Base-by-base conservation (phyloP, 495 filamentous ascomycete species). In the Aspergillus panamensis region DNA sequence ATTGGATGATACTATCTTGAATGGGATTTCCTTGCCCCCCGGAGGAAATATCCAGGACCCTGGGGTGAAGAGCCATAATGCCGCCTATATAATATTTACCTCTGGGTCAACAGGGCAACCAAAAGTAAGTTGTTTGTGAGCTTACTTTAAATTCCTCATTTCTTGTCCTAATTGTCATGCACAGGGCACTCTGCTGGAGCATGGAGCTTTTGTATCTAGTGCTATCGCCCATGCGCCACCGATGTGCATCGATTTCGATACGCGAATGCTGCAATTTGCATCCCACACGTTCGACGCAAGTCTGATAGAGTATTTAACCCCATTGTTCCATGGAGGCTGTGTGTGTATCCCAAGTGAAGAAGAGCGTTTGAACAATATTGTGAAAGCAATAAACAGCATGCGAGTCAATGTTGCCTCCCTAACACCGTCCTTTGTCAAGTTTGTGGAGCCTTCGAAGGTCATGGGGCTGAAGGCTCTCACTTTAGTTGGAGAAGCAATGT, bases 401-500 rank as follows among this genome's bases (percentile, higher is more conserved):
- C 56, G 63, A 8, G 77, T 77, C 25, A 77, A 72, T 29, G 73
- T 71, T 62, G 75, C 75, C 5, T 66, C 58, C 52, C 64, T 84
- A 14, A 85, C 83, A 7, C 82, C 83, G 29, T 82, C 82, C 5
- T 77, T 84, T 31, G 73, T 77, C 39, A 70, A 73, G 20, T 79
- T 77, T 30, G 62, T 80, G 21, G 64, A 73, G 17, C 76, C 78
- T 19, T 69, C 72, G 6, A 70, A 64, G 4, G 72, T 84, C 17
- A 78, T 80, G 0, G 65, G 64, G 7, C 62, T 86, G 19, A 66
- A 74, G 40, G 74, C 60, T 33, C 62, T 85, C 1, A 66, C 80
- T 17, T 66, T 80, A 30, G 77, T 68, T 8, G 83, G 83, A 8
- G 85, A 88, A 64, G 69, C 79, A 39, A 80, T 87, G 76, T 77